Base-by-base conservation (phyloP, 768 basidiomycete species). In the Ramaria sp. region DNA sequence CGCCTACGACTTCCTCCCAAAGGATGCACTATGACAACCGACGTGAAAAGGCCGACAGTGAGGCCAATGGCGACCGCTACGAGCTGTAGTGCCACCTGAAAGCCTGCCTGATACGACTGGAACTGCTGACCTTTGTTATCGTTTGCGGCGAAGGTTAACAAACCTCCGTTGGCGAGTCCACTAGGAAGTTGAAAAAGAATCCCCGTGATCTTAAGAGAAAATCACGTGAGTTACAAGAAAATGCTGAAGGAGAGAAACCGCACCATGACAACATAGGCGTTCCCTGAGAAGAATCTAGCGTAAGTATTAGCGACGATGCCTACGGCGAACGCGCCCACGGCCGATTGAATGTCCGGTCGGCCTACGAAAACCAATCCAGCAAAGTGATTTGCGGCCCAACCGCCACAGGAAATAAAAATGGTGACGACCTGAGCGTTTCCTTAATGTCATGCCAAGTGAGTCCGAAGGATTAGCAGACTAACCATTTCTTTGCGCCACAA, bases 181-280 rank as follows among this genome's bases (percentile, higher is more conserved):
- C 86, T 87, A 0, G 89, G 90, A 1, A 92, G 76, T 70, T 92
- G 91, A 72, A 91, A 87, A 15, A 91, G 74, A 49, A 92, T 86
- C 22, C 86, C 88, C 0, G 85, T 87, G 60, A 88, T 83, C 77
- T 71, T 51, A 7, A 13, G 9, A 37, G 13, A 1, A 37, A 12
- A 12, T 2, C 34, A 41, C n/a, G 37, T 20, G 22, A 45, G 41
- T 20, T 13, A 54, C 24, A 45, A 24, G 20, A n/a, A 46, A 22
- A 33, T 17, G 17, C 27, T 22, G 22, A 33, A 1, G 42, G 30
- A 45, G 15, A 3, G 37, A 38, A 27, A 48, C 68, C 76, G 37
- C 43, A 88, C 86, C 81, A 90, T 88, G 59, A 91, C 81, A 20
- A 89, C 86, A 65, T 91, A 91, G 1, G 86, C 81, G 51, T 84